Evolutionary conservation across 192 early-diverging fungal species (phyloP), one percentile per base, ranked within the genome.

Genomic region (Coemansia sp.): DNA sequence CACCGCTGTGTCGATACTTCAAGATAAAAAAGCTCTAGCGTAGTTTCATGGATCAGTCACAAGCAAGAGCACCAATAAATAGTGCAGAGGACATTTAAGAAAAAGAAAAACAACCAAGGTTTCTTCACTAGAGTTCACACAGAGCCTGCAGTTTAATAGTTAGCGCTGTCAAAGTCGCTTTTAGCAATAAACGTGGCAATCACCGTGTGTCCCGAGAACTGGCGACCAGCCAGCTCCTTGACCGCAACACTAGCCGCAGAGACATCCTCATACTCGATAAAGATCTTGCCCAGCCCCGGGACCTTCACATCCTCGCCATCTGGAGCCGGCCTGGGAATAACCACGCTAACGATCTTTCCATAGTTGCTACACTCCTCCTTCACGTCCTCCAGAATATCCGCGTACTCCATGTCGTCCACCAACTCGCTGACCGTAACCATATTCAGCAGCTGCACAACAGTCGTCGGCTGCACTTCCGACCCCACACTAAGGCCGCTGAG

Each of bases 171-270:
- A 73, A 91, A 96, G 64, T 87, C 87, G 5, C 88, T 85, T 57
- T 94, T 89, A 24, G 88, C 75, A 60, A 88, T 89, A 72, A 88
- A 97, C 13, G 93, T 86, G 9, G 95, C 89, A 59, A 99, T 76
- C 34, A 99, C 95, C 4, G 95, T 99, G 26, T 95, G 85, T 34
- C 94, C 92, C 45, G 90, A 89, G 76, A 99, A 99, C 83, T 91
- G 93, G 36, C 96, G 87, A 34, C 96, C 96, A 23, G 94, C 93
- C 45, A 99, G 83, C 11, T 93, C 86, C 18, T 86, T 85, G 34
- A 94, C 76, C 0, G 96, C 96, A 2, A 70, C 65, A 6, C 84
- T 83, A 18, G 89, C 83, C 58, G 91, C 74, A 3, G 90, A 88
- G 0, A 70, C 69, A 13, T 64, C 77, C 18, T 70, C 71, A 66